Conservation (phyloP, 345 rosid genomes). For the Laguncularia racemosa region DNA sequence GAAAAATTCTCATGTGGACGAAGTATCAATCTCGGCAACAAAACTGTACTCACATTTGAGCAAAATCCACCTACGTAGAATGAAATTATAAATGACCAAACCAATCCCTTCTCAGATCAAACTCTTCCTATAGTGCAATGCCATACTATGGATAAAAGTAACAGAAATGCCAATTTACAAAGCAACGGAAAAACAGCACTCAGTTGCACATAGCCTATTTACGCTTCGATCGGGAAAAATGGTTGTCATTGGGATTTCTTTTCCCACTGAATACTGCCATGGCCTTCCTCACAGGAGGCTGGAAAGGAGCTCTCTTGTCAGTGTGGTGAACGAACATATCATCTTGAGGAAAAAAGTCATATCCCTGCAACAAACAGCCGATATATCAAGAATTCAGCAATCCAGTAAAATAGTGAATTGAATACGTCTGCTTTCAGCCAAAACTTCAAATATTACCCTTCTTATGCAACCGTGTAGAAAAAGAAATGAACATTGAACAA, state of each 20-base stretch:
- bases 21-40: no score
- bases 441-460: background rate
- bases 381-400: background rate
- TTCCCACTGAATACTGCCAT: conserved; percentile 74
- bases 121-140: background rate
- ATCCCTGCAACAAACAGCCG: conserved; percentile 40
- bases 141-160: background rate
- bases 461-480: background rate
- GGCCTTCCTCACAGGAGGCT: conserved; percentile 83
- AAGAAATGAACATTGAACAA: background rate
- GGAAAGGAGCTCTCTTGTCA: conserved; percentile 53
- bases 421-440: background rate
- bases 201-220: conserved; percentile 6
- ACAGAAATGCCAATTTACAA: background rate
- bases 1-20: background rate
- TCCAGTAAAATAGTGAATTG: background rate
- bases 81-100: no score
- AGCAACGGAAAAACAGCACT: background rate
- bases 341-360: conserved; percentile 43
- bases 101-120: background rate
- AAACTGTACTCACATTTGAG: background rate
- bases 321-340: conserved; percentile 54
- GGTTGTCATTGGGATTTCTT: conserved; percentile 97
- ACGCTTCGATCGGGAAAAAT: conserved; percentile 61
- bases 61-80: background rate